phyloP scores from a whole-genome alignment of 1,139 yeast species.

The Groenewaldozyma sp. region DNA sequence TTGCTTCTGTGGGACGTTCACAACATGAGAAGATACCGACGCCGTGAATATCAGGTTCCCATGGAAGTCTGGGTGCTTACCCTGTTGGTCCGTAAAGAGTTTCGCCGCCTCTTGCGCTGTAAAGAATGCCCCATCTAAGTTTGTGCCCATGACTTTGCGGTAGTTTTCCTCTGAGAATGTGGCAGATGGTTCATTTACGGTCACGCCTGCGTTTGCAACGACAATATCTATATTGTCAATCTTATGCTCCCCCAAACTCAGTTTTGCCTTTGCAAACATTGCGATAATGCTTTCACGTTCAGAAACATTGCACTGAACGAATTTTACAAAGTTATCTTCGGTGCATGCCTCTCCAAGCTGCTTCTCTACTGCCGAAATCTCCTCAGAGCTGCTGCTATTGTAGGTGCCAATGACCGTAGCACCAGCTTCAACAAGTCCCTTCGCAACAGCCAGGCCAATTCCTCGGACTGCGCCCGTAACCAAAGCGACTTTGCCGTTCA shows the following conservation, averaged over 20 bases:
- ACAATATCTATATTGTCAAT: constrained; percentile 41
- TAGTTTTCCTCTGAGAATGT: constrained; percentile 7
- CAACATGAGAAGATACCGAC: constrained; percentile 57
- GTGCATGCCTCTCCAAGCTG: constrained; percentile 29
- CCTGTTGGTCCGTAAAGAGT: constrained; percentile 34
- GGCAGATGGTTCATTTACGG: constrained; percentile 10
- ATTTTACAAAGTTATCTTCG: constrained; percentile 19
- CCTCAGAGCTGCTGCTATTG: constrained; percentile 11
- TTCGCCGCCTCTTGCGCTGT: constrained; percentile 40
- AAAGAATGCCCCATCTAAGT: constrained; percentile 38
- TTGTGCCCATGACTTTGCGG: constrained; percentile 24
- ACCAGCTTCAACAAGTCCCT: constrained; percentile 65
- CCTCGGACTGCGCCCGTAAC: constrained; percentile 68
- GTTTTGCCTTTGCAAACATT: constrained; percentile 13
- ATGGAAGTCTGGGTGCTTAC: not conserved
- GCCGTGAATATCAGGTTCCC: constrained; percentile 43
- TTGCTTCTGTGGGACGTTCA: constrained; percentile 58
- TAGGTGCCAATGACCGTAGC: constrained; percentile 45
- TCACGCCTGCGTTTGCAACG: constrained; percentile 71
- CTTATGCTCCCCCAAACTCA: constrained; percentile 25
- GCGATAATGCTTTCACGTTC: constrained; percentile 16
- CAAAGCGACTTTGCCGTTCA: constrained; percentile 62
- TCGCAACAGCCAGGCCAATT: constrained; percentile 64
- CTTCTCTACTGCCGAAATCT: constrained; percentile 19
- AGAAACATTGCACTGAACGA: constrained; percentile 22